Evolutionary conservation across 2,329 filamentous ascomycete genomes (phyloP).

Genomic region (Huntiella savannae): DNA sequence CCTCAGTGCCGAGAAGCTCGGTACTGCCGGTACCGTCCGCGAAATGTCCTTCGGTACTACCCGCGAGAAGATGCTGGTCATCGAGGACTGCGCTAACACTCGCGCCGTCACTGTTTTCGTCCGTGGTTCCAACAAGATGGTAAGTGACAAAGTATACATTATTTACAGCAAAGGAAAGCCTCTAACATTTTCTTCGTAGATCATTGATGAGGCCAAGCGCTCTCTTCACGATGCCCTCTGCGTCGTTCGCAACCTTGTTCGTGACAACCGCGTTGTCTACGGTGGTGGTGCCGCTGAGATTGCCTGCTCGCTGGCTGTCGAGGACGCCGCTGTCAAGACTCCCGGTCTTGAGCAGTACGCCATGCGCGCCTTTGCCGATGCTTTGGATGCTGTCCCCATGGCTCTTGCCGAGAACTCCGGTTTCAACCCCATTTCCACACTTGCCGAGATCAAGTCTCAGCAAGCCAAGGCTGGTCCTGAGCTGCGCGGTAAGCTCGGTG

Average conservation of each 20-base stretch:
- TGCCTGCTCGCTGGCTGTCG: slow-evolving; percentile 87
- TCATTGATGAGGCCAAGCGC: slow-evolving; percentile 96
- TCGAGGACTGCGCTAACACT: slow-evolving; percentile 97
- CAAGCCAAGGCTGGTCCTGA: slow-evolving; percentile 56
- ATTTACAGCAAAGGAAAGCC: neutral
- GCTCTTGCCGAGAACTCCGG: slow-evolving; percentile 94
- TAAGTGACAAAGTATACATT: slow-evolving; percentile 23
- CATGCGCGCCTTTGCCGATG: slow-evolving; percentile 94
- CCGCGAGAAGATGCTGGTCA: slow-evolving; percentile 97
- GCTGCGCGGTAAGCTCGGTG: slow-evolving; percentile 50
- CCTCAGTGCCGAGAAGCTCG: slow-evolving; percentile 75
- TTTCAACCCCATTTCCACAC: slow-evolving; percentile 82
- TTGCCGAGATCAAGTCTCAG: slow-evolving; percentile 87
- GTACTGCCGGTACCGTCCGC: slow-evolving; percentile 70
- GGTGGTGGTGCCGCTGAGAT: slow-evolving; percentile 94
- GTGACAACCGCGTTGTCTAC: slow-evolving; percentile 93
- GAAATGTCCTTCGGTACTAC: slow-evolving; percentile 97
- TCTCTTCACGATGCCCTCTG: slow-evolving; percentile 95
- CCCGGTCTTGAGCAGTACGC: slow-evolving; percentile 97
- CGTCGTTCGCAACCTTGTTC: slow-evolving; percentile 88
- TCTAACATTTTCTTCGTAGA: slow-evolving; percentile 30
- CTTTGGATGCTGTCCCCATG: slow-evolving; percentile 84
- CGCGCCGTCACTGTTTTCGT: slow-evolving; percentile 93
- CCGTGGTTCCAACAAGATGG: slow-evolving; percentile 98
- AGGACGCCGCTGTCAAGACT: slow-evolving; percentile 85